Conservation (phyloP, 2,329 filamentous ascomycete genomes). For the Xenoacremonium recifei region DNA sequence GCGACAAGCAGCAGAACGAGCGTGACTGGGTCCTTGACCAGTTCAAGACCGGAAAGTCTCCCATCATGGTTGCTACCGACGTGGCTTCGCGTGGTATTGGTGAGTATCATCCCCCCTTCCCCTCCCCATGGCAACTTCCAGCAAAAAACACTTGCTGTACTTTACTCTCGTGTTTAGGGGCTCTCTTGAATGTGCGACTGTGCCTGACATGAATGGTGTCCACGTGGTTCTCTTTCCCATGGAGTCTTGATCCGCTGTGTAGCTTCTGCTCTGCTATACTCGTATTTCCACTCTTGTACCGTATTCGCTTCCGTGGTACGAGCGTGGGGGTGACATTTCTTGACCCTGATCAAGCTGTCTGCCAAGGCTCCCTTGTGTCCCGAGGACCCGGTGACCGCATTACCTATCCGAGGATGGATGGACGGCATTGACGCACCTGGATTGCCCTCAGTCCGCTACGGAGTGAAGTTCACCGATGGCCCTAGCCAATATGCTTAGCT, state of each 20-base stretch:
- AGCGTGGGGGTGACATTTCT: conserved; percentile 76
- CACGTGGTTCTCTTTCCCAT: conserved; percentile 75
- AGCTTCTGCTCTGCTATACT: conserved; percentile 61
- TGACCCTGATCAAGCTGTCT: conserved; percentile 73
- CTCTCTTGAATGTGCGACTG: conserved; percentile 85
- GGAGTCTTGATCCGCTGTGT: conserved; percentile 73
- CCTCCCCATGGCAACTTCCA: conserved; percentile 53
- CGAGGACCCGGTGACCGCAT: conserved; percentile 57
- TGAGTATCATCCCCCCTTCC: conserved; percentile 72
- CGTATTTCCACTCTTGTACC: conserved; percentile 75
- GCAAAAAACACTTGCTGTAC: conserved; percentile 64
- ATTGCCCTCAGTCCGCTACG: conserved; percentile 57
- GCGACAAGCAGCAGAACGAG: conserved; percentile 99
- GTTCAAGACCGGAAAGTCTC: conserved; percentile 99
- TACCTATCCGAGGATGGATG: conserved; percentile 43
- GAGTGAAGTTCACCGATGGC: conserved; percentile 51
- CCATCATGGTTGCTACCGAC: conserved; percentile 99
- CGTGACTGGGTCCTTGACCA: conserved; percentile 99
- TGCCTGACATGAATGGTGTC: conserved; percentile 84
- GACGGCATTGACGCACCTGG: conserved; percentile 57
- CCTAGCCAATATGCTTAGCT: conserved; percentile 50
- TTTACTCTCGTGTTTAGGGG: conserved; percentile 91
- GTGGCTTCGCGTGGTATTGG: conserved; percentile 99
- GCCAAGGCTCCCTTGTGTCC: conserved; percentile 57
- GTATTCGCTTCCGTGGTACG: conserved; percentile 61